Conservation (phyloP, 805 yeast genomes). For the Sugiyamaella marilandica region DNA sequence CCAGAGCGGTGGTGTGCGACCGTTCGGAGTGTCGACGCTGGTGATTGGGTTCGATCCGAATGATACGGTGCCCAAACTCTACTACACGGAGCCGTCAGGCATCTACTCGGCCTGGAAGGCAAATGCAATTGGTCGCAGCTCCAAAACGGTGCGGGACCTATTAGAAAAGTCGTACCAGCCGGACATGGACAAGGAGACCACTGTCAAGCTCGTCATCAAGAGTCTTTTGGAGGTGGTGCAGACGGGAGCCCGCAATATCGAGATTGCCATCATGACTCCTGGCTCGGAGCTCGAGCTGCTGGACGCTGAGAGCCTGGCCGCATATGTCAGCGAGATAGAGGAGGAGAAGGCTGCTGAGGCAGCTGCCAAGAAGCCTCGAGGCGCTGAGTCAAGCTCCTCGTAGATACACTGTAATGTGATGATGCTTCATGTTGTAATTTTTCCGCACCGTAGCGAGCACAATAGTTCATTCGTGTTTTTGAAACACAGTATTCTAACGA, state of each 20-base stretch:
- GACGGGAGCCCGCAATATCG: conserved; percentile 95
- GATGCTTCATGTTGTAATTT: no score
- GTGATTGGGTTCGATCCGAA: conserved; percentile 93
- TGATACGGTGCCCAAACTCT: conserved; percentile 74
- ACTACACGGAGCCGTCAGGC: conserved; percentile 96
- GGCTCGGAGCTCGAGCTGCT: conserved; percentile 53
- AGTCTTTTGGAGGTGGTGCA: conserved; percentile 93
- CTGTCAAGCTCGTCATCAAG: conserved; percentile 77
- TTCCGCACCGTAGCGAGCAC: no score
- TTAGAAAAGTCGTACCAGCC: conserved; percentile 78
- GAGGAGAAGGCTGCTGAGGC: conserved; percentile 81
- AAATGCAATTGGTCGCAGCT: conserved; percentile 90
- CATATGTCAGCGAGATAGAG: conserved; percentile 76
- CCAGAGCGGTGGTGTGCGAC: conserved; percentile 97
- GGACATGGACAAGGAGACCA: conserved; percentile 59
- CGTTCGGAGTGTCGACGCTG: conserved; percentile 92
- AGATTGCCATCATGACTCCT: conserved; percentile 80
- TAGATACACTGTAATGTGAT: no score
- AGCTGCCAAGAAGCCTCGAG: conserved; percentile 54
- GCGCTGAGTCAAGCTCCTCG: conserved; percentile 2
- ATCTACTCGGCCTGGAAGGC: conserved; percentile 98
- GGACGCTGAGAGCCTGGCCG: conserved; percentile 65
- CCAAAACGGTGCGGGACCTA: conserved; percentile 92
- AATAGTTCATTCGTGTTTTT: not conserved
- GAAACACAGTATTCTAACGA: not conserved